These are phyloP conservation scores for Stylonectria norvegica DNA, from an alignment of 2,329 filamentous ascomycete species.

Conservation along the genomic window DNA sequence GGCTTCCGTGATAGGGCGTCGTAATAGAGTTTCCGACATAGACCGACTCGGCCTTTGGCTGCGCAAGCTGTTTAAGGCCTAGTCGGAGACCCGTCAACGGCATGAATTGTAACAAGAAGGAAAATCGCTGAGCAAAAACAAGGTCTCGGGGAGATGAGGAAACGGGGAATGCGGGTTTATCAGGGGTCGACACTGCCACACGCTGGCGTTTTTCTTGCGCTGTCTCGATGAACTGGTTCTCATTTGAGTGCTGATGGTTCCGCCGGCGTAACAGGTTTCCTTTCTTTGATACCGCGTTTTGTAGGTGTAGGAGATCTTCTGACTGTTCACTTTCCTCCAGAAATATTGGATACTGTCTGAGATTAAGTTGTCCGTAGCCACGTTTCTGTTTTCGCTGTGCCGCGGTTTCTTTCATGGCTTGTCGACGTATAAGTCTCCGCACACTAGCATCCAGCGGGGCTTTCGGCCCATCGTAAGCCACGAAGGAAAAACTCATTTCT, in stretches of 20 bases:
- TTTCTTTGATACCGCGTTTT: too few species aligned
- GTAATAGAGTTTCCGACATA: neutral
- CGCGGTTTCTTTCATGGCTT: constrained; percentile 9
- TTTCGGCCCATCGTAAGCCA: constrained; percentile 9
- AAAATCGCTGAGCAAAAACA: neutral
- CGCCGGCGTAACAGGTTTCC: too few species aligned
- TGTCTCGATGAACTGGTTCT: too few species aligned
- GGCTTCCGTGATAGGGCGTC: constrained; percentile 2
- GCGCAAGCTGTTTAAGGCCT: constrained; percentile 3
- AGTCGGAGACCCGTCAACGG: constrained; percentile 8
- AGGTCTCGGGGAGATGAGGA: constrained; percentile 4
- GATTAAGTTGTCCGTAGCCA: constrained; percentile 8
- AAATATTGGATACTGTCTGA: constrained; percentile 6
- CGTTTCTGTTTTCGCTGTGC: constrained; percentile 4
- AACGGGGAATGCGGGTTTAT: neutral
- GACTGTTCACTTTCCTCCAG: neutral
- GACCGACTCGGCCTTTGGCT: constrained; percentile 1
- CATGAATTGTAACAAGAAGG: constrained; percentile 5
- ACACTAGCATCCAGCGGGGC: constrained; percentile 5
- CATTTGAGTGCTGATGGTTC: too few species aligned
- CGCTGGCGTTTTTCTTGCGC: too few species aligned
- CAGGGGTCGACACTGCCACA: neutral
- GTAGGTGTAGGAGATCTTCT: too few species aligned
- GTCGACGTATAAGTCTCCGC: constrained; percentile 9
- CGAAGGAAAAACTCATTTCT: constrained; percentile 9